Evolutionary conservation across 768 basidiomycete genomes (phyloP).

Genomic region (Pleurotus djamor): DNA sequence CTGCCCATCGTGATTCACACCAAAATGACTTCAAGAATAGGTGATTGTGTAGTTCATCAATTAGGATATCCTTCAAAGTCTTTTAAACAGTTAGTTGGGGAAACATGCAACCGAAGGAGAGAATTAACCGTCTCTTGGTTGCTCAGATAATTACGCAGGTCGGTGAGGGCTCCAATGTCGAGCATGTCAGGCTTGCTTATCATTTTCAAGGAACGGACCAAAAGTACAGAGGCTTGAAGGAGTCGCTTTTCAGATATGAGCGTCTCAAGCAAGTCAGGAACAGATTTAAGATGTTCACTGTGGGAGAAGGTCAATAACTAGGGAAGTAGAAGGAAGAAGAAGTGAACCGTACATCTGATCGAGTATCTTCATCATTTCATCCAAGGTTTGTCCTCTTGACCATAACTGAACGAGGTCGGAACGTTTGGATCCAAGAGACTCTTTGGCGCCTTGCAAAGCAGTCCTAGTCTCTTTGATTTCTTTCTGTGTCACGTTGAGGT

Average conservation of each 20-base stretch:
- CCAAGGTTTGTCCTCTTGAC: conserved; percentile 84
- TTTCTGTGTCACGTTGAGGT: conserved; percentile 69
- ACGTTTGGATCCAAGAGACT: conserved; percentile 75
- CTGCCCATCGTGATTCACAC: conserved; percentile 90
- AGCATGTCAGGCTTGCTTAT: conserved; percentile 92
- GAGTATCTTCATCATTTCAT: conserved; percentile 93
- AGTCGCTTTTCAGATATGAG: conserved; percentile 96
- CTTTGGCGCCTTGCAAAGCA: conserved; percentile 75
- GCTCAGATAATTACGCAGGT: conserved; percentile 80
- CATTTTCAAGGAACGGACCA: conserved; percentile 85
- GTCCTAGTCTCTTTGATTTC: conserved; percentile 73
- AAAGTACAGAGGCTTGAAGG: conserved; percentile 82
- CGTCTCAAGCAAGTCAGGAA: conserved; percentile 90
- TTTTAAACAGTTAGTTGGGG: conserved; percentile 24
- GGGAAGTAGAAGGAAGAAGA: not conserved
- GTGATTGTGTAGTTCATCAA: conserved; percentile 95
- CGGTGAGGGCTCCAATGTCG: conserved; percentile 93
- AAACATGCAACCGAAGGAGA: not conserved
- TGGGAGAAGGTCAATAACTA: conserved; percentile 14
- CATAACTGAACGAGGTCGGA: conserved; percentile 90
- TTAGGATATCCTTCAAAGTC: conserved; percentile 89
- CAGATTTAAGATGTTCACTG: conserved; percentile 86
- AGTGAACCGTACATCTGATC: conserved; percentile 74
- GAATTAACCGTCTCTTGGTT: conserved; percentile 78
- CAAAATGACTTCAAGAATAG: conserved; percentile 97